These are phyloP conservation scores for Flaveria floridana DNA, from an alignment of 140 eudicot genomes.

Conservation along the genomic window DNA sequence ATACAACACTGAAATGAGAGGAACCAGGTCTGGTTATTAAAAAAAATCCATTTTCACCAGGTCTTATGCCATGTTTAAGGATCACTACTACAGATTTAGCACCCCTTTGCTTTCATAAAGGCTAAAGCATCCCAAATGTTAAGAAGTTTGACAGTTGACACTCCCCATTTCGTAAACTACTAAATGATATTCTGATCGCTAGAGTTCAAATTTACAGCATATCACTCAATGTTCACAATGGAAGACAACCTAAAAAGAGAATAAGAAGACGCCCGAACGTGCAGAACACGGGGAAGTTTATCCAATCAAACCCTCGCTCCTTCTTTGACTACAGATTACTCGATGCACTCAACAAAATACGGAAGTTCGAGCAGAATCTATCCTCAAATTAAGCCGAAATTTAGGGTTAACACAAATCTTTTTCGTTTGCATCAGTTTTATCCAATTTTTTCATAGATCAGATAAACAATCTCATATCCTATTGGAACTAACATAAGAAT, in stretches of 20 bases:
- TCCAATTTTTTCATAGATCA: conserved; percentile 21
- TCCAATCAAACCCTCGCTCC: neutral
- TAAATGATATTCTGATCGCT: neutral
- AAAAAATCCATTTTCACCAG: neutral
- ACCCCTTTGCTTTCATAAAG: too few relatives aligned
- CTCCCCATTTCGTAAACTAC: conserved; percentile 1
- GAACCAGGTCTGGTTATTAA: neutral
- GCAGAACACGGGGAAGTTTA: neutral
- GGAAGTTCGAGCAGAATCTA: neutral
- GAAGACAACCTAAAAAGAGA: neutral
- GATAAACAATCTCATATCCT: conserved; percentile 16
- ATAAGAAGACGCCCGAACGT: neutral
- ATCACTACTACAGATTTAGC: neutral
- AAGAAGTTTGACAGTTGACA: neutral
- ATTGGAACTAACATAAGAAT: conserved; percentile 9
- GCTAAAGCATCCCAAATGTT: neutral
- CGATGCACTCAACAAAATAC: neutral
- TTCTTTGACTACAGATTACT: neutral
- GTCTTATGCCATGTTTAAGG: neutral
- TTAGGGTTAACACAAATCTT: conserved; percentile 28
- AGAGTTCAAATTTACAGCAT: neutral
- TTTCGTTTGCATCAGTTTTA: neutral
- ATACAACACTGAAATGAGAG: neutral
- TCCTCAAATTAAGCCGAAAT: neutral
- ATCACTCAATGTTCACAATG: neutral